A percentile compares a stretch with the other conserved stretches of the same genome.
Evolutionary conservation across 441 rosid species (phyloP).

Genomic region (Geranium incanum): DNA sequence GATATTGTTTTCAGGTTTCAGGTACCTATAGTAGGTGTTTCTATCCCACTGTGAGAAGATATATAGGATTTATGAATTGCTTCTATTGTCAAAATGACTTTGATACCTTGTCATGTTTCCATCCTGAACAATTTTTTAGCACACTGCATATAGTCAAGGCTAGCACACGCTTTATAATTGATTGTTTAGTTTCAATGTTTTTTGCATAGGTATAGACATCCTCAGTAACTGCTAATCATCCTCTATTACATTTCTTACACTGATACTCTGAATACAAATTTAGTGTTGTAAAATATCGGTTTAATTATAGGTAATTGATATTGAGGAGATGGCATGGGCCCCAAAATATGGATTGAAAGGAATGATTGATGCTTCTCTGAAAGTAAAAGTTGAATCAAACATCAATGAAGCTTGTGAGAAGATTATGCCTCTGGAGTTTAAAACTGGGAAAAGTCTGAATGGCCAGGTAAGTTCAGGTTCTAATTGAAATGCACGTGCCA

Average conservation of each 20-base stretch:
- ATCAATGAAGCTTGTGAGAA: slow-evolving; percentile 40
- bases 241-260: background rate
- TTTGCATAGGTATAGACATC: background rate
- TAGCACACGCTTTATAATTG: background rate
- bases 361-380: slow-evolving; percentile 87
- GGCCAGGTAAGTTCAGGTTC: slow-evolving; percentile 59
- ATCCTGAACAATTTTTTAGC: slow-evolving; percentile 3
- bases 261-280: background rate
- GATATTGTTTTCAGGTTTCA: background rate
- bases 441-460: slow-evolving; percentile 74
- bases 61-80: background rate
- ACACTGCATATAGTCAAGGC: background rate
- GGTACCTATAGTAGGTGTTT: background rate
- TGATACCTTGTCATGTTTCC: slow-evolving; percentile 5
- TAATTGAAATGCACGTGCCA: slow-evolving; percentile 13
- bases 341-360: slow-evolving; percentile 97
- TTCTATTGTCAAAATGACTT: background rate
- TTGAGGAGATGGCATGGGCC: slow-evolving; percentile 99
- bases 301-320: slow-evolving; percentile 69
- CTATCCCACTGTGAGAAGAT: background rate
- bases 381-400: slow-evolving; percentile 53
- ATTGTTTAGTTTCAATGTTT: background rate
- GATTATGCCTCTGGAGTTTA: slow-evolving; percentile 87
- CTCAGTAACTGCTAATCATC: background rate
- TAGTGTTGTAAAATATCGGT: slow-evolving; percentile 5